These are phyloP conservation scores for Phytophthora podocarpi DNA, from an alignment of 352 stramenopile species.

Conservation along the genomic window DNA sequence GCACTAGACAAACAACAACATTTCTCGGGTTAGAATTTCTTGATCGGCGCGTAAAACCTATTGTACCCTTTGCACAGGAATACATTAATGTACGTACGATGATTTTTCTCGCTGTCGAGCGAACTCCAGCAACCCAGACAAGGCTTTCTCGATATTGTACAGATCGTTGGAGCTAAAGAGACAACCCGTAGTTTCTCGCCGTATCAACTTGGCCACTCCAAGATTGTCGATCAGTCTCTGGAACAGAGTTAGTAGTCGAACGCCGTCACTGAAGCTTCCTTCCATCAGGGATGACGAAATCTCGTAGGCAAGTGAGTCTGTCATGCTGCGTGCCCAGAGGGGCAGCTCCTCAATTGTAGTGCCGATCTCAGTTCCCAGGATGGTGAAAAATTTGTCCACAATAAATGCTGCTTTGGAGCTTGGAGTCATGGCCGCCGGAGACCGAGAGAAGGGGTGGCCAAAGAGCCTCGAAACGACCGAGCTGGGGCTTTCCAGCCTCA, in stretches of 20 bases:
- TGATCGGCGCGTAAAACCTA: too few species aligned
- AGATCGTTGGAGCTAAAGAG: conserved; percentile 66
- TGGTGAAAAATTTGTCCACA: conserved; percentile 58
- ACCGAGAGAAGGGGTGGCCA: conserved; percentile 19
- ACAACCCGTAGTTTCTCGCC: conserved; percentile 56
- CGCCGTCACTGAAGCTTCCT: conserved; percentile 48
- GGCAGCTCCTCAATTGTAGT: conserved; percentile 44
- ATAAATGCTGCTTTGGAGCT: conserved; percentile 55
- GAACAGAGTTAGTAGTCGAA: conserved; percentile 62
- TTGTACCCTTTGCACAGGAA: too few species aligned
- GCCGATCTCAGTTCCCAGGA: conserved; percentile 54
- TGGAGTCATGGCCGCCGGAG: conserved; percentile 41
- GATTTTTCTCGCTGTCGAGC: conserved; percentile 69
- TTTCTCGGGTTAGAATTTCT: neutral
- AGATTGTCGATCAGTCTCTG: conserved; percentile 62
- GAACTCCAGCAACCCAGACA: conserved; percentile 65
- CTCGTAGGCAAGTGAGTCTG: conserved; percentile 58
- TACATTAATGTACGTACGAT: conserved; percentile 49
- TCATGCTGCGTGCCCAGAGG: conserved; percentile 60
- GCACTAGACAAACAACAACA: conserved; percentile 28
- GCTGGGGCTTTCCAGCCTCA: conserved; percentile 74
- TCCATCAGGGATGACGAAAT: conserved; percentile 58
- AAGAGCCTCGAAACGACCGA: conserved; percentile 49
- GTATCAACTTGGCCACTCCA: conserved; percentile 52
- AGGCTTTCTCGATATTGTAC: conserved; percentile 66